These are phyloP conservation scores for Penicillium silybi DNA, from an alignment of 495 filamentous ascomycete genomes.

Conservation along the genomic window DNA sequence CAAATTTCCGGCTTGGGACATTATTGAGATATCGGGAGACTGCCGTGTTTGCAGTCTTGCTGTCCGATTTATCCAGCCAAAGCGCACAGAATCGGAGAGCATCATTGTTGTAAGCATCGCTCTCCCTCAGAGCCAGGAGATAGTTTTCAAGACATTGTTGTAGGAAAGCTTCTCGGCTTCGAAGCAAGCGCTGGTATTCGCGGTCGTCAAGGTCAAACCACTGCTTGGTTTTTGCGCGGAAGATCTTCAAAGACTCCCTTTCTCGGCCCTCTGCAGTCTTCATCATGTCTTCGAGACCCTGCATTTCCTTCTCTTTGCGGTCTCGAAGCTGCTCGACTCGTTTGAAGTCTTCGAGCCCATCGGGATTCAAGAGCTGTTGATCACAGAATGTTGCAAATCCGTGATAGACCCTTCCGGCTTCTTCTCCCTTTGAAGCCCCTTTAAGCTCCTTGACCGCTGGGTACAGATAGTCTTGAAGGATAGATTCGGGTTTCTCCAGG, in stretches of 20 bases:
- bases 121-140: slow-evolving; percentile 75
- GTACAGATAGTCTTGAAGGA: slow-evolving; percentile 77
- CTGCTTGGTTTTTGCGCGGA: slow-evolving; percentile 63
- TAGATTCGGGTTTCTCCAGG: slow-evolving; percentile 87
- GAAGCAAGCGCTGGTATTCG: slow-evolving; percentile 73
- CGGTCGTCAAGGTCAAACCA: slow-evolving; percentile 88
- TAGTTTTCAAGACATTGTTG: slow-evolving; percentile 92
- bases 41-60: slow-evolving; percentile 67
- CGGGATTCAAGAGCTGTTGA: slow-evolving; percentile 79
- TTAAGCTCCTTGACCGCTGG: slow-evolving; percentile 78
- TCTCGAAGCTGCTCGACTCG: slow-evolving; percentile 75
- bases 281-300: slow-evolving; percentile 59
- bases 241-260: slow-evolving; percentile 42
- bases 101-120: slow-evolving; percentile 84
- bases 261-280: slow-evolving; percentile 46
- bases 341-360: slow-evolving; percentile 77
- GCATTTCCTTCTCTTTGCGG: slow-evolving; percentile 74
- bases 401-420: slow-evolving; percentile 85
- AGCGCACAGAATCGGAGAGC: slow-evolving; percentile 90
- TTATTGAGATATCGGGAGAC: slow-evolving; percentile 63
- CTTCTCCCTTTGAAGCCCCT: slow-evolving; percentile 61
- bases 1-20: slow-evolving; percentile 90
- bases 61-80: slow-evolving; percentile 81
- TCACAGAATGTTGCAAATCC: slow-evolving; percentile 96
- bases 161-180: slow-evolving; percentile 74